Percentiles rank a stretch among this genome's conserved stretches.
Evolutionary conservation across 83 land plant genomes (phyloP).

Genomic region (Thuja plicata): DNA sequence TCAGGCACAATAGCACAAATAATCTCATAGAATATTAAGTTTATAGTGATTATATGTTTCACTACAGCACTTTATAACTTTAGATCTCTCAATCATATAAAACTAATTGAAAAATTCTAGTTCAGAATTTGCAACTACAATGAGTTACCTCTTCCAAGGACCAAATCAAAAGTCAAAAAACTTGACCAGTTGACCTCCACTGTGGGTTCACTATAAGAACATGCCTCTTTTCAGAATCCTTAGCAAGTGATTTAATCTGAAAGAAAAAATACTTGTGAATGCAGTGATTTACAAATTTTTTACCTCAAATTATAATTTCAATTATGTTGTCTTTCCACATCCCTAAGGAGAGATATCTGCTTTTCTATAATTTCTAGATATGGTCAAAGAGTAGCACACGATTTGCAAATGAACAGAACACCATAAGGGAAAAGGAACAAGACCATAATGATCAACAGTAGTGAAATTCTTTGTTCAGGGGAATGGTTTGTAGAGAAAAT

Average conservation of each 20-base stretch:
- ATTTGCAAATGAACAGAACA: background rate
- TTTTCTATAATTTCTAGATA: background rate
- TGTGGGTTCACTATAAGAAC: no score
- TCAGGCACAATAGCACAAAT: background rate
- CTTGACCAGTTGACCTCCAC: no score
- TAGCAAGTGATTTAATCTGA: background rate
- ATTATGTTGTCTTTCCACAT: background rate
- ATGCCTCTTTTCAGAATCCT: no score
- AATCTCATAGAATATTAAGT: background rate
- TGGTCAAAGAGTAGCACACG: background rate
- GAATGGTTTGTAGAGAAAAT: constrained; percentile 6
- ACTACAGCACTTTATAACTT: background rate
- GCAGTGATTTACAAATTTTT: background rate
- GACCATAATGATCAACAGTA: background rate
- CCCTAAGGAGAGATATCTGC: background rate
- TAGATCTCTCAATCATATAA: background rate
- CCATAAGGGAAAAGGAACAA: constrained; percentile 3
- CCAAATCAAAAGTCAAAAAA: no score
- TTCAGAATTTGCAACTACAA: constrained; percentile 6
- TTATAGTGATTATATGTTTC: constrained; percentile 5
- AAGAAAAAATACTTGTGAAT: constrained; percentile 5
- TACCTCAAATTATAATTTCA: background rate
- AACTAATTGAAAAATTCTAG: background rate
- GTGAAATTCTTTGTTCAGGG: background rate
- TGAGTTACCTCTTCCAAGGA: constrained; percentile 8